Base-by-base conservation (phyloP, 805 yeast genomes). In the Candida germanica region DNA sequence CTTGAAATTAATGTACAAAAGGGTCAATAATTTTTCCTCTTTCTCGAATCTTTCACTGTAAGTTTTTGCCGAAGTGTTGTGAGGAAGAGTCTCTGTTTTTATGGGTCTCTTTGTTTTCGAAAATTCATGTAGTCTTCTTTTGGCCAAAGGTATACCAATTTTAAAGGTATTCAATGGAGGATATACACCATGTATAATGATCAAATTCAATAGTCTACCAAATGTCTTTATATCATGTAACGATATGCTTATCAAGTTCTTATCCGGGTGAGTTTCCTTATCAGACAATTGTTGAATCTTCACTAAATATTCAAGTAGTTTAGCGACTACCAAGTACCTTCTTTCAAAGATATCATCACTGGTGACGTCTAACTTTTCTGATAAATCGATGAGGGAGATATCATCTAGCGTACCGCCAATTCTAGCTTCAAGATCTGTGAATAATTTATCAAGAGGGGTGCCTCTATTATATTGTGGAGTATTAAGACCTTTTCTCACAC, bases 141-240 rank as follows among this genome's bases (percentile, higher is more conserved):
- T 72, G 3, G 72, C 79, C 18, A 82, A 51, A 0, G 91, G 85
- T 2, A 86, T 71, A 1, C 88, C 85, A 15, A 80, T 66, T 2
- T 73, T 73, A 6, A 61, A 66, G 2, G 54, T 40, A 0, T 80
- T 75, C 1, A 87, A 43, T 33, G 76, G 73, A 0, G 88, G 77
- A 46, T 82, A 83, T 0, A 91, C 67, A 0, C 95, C 89, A 44
- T 80, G 82, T 1, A 83, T 58, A 0, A 88, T 75, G 2, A 89
- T 65, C 8, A 83, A 39, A 44, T 80, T 83, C 13, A 83, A 56
- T 29, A 91, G 52, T 15, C 69, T 73, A 23, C 83, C 81, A 38
- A 93, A 74, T 3, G 77, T 72, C 53, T 80, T 83, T 72, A 91
- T 79, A 54, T 93, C 98, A 49, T 87, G 88, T 7, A 91, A 66